These are phyloP conservation scores for Pneumocystis carinii DNA, from an alignment of 1,139 yeast species.

Conservation along the genomic window DNA sequence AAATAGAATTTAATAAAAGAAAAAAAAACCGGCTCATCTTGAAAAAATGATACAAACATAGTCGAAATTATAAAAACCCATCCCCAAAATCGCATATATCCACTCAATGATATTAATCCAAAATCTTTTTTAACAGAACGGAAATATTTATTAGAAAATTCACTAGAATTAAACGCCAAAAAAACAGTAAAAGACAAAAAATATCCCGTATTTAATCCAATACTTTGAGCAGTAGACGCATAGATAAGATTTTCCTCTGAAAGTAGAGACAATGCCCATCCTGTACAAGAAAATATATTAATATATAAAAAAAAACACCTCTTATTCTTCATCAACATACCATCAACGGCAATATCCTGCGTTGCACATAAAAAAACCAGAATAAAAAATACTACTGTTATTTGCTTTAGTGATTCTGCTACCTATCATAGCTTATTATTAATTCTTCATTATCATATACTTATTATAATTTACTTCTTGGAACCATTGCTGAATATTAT, in stretches of 20 bases:
- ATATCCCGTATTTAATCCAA: slow-evolving; percentile 87
- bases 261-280: slow-evolving; percentile 81
- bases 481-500: slow-evolving; percentile 41
- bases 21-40: slow-evolving; percentile 15
- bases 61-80: slow-evolving; percentile 57
- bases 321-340: slow-evolving; percentile 22
- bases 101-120: slow-evolving; percentile 60
- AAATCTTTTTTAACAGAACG: slow-evolving; percentile 42
- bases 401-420: not conserved
- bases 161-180: slow-evolving; percentile 78
- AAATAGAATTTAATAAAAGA: not conserved
- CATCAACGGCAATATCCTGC: slow-evolving; percentile 97
- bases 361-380: slow-evolving; percentile 87
- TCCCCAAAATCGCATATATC: slow-evolving; percentile 69
- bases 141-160: slow-evolving; percentile 75
- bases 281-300: not conserved
- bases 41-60: slow-evolving; percentile 27
- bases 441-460: not conserved
- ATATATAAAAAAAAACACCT: not conserved
- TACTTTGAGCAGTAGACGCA: slow-evolving; percentile 95
- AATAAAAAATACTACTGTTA: slow-evolving; percentile 53
- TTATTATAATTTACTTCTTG: slow-evolving; percentile 17
- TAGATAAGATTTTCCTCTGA: slow-evolving; percentile 68
- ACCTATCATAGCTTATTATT: not conserved
- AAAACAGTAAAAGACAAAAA: slow-evolving; percentile 83